Conservation (phyloP, 768 basidiomycete genomes). For the Fomitopsis pulvina region DNA sequence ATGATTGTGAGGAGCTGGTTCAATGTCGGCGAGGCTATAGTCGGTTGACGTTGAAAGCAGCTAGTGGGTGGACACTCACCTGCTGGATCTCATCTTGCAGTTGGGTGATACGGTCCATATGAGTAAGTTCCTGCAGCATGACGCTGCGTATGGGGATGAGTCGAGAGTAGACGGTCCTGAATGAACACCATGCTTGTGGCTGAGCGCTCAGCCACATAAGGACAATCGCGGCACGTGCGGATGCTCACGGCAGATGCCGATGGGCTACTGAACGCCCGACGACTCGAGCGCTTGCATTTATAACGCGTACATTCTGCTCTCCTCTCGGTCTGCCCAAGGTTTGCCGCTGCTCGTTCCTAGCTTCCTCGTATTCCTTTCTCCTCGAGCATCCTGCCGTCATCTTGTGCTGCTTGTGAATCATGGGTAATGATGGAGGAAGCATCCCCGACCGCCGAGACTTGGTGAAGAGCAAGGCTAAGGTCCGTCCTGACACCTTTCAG, state of each 20-base stretch:
- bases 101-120: conserved; percentile 96
- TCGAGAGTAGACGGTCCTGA: background rate
- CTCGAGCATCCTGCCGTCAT: too few species aligned
- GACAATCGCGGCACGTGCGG: background rate
- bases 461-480: conserved; percentile 68
- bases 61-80: conserved; percentile 34
- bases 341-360: too few species aligned
- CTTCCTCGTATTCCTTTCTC: too few species aligned
- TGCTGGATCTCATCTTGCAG: conserved; percentile 93
- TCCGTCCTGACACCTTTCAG: conserved; percentile 17
- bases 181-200: background rate
- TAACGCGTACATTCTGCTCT: too few species aligned
- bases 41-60: background rate
- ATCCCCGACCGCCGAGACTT: conserved; percentile 81
- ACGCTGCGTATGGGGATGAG: conserved; percentile 37
- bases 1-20: conserved; percentile 90
- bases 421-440: conserved; percentile 89
- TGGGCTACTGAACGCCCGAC: background rate
- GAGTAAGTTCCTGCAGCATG: conserved; percentile 89
- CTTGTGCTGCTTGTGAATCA: conserved; percentile 25
- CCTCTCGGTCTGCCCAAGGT: too few species aligned
- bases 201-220: background rate
- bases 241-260: background rate
- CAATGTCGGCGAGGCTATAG: too few species aligned
- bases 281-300: background rate